Conservation (phyloP, 2,329 filamentous ascomycete species). For the Cyphellophora attinorum region DNA sequence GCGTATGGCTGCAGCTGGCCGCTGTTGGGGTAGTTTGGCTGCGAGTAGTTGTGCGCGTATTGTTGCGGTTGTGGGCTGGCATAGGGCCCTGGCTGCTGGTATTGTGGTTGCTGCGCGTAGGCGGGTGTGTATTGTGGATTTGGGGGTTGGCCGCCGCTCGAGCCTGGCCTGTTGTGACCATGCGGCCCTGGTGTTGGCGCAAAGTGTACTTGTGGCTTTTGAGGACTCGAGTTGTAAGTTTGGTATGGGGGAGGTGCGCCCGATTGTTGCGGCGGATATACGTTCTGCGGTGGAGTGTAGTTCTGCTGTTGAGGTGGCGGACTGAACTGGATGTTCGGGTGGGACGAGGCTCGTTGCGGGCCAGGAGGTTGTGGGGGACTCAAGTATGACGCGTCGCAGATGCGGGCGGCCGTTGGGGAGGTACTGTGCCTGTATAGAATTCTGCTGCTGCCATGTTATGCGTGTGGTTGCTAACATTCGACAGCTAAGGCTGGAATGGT, state of each 20-base stretch:
- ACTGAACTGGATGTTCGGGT: slow-evolving; percentile 5
- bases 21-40: slow-evolving; percentile 2
- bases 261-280: slow-evolving; percentile 7
- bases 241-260: slow-evolving; percentile 16
- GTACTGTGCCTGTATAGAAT: slow-evolving; percentile 11
- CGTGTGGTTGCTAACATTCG: too few species aligned
- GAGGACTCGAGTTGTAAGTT: too few species aligned
- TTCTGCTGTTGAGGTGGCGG: slow-evolving; percentile 6
- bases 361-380: slow-evolving; percentile 6
- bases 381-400: slow-evolving; percentile 6
- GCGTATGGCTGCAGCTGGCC: slow-evolving; percentile 2
- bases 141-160: slow-evolving; percentile 8
- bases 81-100: slow-evolving; percentile 7
- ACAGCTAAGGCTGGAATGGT: too few species aligned
- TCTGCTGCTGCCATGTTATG: slow-evolving; percentile 17
- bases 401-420: slow-evolving; percentile 6
- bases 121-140: slow-evolving; percentile 6
- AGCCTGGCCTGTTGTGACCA: slow-evolving; percentile 8
- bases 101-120: slow-evolving; percentile 5
- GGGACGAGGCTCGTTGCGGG: slow-evolving; percentile 8
- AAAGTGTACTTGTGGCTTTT: slow-evolving; percentile 15
- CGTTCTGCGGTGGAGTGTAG: background rate
- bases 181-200: slow-evolving; percentile 4
- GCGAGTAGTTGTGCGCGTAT: slow-evolving; percentile 1
- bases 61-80: slow-evolving; percentile 9